phyloP scores from a whole-genome alignment of 2,329 filamentous ascomycete genomes.

The Fonsecaea pugnacius region DNA sequence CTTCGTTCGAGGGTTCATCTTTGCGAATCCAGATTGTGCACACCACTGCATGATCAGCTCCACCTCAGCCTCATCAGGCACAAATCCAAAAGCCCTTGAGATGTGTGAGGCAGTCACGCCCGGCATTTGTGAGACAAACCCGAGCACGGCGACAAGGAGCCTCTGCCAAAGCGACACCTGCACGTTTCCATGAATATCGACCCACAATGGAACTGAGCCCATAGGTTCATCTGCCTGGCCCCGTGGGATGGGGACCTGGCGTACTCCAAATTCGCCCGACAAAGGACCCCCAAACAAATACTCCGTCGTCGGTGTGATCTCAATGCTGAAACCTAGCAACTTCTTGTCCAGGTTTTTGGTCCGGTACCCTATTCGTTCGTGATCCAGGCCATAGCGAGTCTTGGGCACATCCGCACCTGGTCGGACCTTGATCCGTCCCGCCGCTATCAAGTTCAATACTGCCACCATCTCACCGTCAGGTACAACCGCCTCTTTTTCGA shows the following conservation, averaged over 20 bases:
- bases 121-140: slow-evolving; percentile 48
- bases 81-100: slow-evolving; percentile 32
- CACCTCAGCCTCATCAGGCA: slow-evolving; percentile 23
- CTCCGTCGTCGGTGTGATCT: slow-evolving; percentile 43
- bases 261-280: slow-evolving; percentile 25
- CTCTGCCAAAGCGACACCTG: slow-evolving; percentile 48
- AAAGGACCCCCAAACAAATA: slow-evolving; percentile 51
- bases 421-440: slow-evolving; percentile 43
- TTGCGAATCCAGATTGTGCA: slow-evolving; percentile 28
- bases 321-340: slow-evolving; percentile 49
- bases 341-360: slow-evolving; percentile 53
- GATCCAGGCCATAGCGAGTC: slow-evolving; percentile 50
- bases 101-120: slow-evolving; percentile 46
- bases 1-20: slow-evolving; percentile 18
- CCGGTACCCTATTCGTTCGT: slow-evolving; percentile 51
- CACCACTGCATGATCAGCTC: slow-evolving; percentile 29
- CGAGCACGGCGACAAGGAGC: slow-evolving; percentile 48
- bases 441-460: slow-evolving; percentile 39
- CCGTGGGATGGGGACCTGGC: slow-evolving; percentile 39
- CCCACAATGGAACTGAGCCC: slow-evolving; percentile 52
- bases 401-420: slow-evolving; percentile 47
- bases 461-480: slow-evolving; percentile 34
- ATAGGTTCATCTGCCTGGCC: slow-evolving; percentile 31
- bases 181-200: slow-evolving; percentile 52
- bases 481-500: slow-evolving; percentile 41